A percentile compares a stretch with the other conserved stretches of the same genome.
These are phyloP conservation scores for Tylopilus cervinicoccineus DNA, from an alignment of 768 basidiomycete genomes.

Conservation along the genomic window DNA sequence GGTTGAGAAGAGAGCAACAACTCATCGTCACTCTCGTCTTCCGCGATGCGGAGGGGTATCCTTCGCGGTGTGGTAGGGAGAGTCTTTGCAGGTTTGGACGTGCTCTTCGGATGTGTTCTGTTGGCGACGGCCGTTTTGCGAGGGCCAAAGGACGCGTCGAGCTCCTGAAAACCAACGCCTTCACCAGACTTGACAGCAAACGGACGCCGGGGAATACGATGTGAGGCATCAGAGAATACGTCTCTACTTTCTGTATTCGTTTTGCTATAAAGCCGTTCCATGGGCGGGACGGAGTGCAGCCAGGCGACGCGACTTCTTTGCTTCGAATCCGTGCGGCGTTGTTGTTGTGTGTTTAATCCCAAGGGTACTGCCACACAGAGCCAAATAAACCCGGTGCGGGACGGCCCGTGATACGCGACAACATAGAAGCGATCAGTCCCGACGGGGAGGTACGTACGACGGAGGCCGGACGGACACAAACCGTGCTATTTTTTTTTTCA, in stretches of 20 bases:
- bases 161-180: constrained; percentile 24
- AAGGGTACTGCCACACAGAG: constrained; percentile 20
- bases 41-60: neutral
- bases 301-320: neutral
- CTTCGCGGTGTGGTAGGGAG: neutral
- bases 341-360: constrained; percentile 27
- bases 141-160: constrained; percentile 19
- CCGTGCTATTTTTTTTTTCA: neutral
- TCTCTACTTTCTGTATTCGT: neutral
- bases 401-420: neutral
- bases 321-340: constrained; percentile 21
- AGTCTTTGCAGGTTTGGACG: neutral
- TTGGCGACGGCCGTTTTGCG: constrained; percentile 1
- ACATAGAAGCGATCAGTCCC: neutral
- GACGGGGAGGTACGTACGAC: neutral
- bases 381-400: constrained; percentile 11
- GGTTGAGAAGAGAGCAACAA: constrained; percentile 25
- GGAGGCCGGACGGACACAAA: neutral
- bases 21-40: constrained; percentile 28
- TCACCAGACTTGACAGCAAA: constrained; percentile 21
- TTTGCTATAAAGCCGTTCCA: constrained; percentile 18
- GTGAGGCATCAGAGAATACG: constrained; percentile 12
- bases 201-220: constrained; percentile 26
- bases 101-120: constrained; percentile 8
- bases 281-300: constrained; percentile 6